Base-by-base conservation (phyloP, 805 yeast genomes). In the Saccharomycopsis microspora region DNA sequence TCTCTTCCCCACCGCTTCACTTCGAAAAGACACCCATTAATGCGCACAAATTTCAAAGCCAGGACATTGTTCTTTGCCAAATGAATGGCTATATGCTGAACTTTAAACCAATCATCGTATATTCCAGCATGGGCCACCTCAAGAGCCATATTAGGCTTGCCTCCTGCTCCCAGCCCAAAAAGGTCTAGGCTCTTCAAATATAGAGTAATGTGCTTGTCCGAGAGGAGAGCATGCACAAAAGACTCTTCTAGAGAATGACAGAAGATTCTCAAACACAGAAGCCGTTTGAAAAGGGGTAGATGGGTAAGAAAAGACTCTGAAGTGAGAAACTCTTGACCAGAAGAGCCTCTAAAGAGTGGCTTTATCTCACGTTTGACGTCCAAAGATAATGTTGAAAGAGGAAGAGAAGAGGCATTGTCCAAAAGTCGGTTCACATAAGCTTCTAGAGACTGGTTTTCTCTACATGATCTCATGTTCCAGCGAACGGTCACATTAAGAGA, bases 101-200 rank as follows among this genome's bases (percentile, higher is more conserved):
- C 75, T 47, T 74, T 66, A 51, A 67, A 66, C 82, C 82, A 76
- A 50, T 72, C 74, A 57, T 77, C 82, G 56, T 68, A 69, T 3
- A 77, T 64, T 4, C 75, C 74, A 7, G 77, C 77, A 55, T 75
- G 75, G 2, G 66, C 63, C 60, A 70, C 73, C 9, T 75, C 79
- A 28, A 74, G 59, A 0, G 80, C 82, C 65, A 71, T 58, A 53
- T 74, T 72, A 27, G 79, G 81, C 1, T 71, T 64, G 1, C 76
- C 77, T 1, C 78, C 75, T 0, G 80, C 71, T 29, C 69, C 67
- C 19, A 69, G 57, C 0, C 80, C 81, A 45, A 70, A 67, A 2
- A 76, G 58, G 57, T 74, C 74, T 5, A 77, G 56, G 33, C 58
- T 63, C 11, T 54, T 45, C 39, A 74, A 54, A 1, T 52, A 47